Evolutionary conservation across 139 green algal species (phyloP).

Genomic region (Deuterostichococcus epilithicus): DNA sequence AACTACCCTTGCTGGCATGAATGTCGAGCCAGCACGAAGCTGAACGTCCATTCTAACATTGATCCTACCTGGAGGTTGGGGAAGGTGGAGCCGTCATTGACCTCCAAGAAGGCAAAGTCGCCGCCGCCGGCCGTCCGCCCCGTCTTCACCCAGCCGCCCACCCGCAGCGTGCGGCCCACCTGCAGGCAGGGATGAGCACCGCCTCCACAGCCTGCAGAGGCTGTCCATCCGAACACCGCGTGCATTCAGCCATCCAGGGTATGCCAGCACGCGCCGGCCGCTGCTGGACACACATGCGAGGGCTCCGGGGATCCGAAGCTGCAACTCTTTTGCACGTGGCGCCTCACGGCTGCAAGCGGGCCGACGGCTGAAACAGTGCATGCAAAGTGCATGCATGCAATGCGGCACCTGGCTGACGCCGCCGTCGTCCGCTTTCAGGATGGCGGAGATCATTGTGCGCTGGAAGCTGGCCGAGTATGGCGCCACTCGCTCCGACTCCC

Average conservation of each 20-base stretch:
- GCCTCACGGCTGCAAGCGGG: neutral
- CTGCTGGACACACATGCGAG: too few species aligned
- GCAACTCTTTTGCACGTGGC: neutral
- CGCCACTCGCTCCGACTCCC: constrained; percentile 28
- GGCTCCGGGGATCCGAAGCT: too few species aligned
- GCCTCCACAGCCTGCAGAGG: neutral
- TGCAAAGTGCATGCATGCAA: neutral
- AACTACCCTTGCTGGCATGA: neutral
- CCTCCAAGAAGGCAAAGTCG: constrained; percentile 93
- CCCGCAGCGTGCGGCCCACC: constrained; percentile 65
- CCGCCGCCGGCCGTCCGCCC: constrained; percentile 88
- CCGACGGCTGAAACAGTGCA: neutral
- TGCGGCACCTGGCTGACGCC: constrained; percentile 64
- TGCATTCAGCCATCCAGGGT: neutral
- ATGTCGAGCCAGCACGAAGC: too few species aligned
- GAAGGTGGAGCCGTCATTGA: constrained; percentile 94
- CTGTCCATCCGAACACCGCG: neutral
- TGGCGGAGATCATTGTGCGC: constrained; percentile 52
- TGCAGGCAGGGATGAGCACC: constrained; percentile 16
- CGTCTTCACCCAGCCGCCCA: constrained; percentile 99
- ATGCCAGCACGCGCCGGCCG: neutral
- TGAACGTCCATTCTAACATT: too few species aligned
- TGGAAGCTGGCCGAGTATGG: constrained; percentile 49
- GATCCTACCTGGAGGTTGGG: constrained; percentile 79
- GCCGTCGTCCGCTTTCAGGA: constrained; percentile 56